Evolutionary conservation across 495 filamentous ascomycete species (phyloP).

Genomic region (Corynascus novoguineensis): DNA sequence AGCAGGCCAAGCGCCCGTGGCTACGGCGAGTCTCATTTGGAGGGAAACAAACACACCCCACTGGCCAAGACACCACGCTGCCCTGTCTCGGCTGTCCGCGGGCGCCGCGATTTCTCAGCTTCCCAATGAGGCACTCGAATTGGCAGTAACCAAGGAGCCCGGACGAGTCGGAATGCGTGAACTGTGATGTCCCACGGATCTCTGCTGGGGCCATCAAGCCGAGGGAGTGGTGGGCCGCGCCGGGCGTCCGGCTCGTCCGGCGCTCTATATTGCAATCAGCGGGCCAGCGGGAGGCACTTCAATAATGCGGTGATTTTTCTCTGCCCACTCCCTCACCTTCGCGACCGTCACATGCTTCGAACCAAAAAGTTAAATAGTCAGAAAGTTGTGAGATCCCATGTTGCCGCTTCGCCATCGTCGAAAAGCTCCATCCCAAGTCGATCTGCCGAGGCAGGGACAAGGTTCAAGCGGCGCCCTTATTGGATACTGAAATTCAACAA

Average conservation of each 20-base stretch:
- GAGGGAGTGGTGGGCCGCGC: conserved; percentile 7
- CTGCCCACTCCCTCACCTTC: too few relatives aligned
- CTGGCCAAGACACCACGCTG: background rate
- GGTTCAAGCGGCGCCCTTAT: background rate
- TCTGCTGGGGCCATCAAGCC: background rate
- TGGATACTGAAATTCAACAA: conserved; percentile 19
- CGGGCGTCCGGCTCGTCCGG: conserved; percentile 4
- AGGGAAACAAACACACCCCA: background rate
- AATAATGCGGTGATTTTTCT: too few relatives aligned
- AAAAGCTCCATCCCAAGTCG: background rate
- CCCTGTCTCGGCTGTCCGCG: background rate
- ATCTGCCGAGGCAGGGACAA: conserved; percentile 14
- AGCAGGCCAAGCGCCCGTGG: too few relatives aligned
- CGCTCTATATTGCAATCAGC: background rate
- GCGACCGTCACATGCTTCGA: conserved; percentile 10
- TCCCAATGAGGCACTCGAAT: conserved; percentile 9
- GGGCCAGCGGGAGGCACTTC: background rate
- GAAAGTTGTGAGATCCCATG: background rate
- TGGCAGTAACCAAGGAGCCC: background rate
- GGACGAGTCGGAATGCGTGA: background rate
- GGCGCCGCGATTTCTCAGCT: background rate
- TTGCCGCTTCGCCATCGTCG: background rate
- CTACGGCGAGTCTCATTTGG: too few relatives aligned
- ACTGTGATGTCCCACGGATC: background rate
- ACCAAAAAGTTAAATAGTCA: background rate